Percentiles rank a stretch among this genome's conserved stretches.
These are phyloP conservation scores for Hemileccinum impolitum DNA, from an alignment of 768 basidiomycete species.

Conservation along the genomic window DNA sequence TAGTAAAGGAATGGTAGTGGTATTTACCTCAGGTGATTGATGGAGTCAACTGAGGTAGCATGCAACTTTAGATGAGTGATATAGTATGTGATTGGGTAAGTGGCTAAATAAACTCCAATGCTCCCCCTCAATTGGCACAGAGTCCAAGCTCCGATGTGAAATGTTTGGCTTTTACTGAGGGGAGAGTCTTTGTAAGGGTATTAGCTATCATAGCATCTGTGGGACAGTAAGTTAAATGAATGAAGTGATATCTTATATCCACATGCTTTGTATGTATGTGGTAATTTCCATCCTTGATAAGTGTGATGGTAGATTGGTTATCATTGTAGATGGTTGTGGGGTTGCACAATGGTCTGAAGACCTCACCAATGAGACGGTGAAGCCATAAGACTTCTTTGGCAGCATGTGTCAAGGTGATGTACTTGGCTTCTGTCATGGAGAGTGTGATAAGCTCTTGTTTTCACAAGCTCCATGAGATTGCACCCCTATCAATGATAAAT, in stretches of 20 bases:
- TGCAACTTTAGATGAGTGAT: too few relatives aligned
- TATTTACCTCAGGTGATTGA: too few relatives aligned
- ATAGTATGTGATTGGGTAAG: too few relatives aligned
- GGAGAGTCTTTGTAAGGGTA: slow-evolving; percentile 1
- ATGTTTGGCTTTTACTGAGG: not conserved
- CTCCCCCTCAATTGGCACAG: not conserved
- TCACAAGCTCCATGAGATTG: not conserved
- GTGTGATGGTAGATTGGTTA: not conserved
- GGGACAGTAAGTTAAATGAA: too few relatives aligned
- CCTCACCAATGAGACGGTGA: not conserved
- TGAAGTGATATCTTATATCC: too few relatives aligned
- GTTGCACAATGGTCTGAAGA: not conserved
- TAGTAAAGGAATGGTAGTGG: too few relatives aligned
- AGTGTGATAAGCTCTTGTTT: slow-evolving; percentile 1
- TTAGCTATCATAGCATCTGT: too few relatives aligned
- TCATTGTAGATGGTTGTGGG: not conserved
- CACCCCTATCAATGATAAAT: slow-evolving; percentile 1
- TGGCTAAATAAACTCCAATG: too few relatives aligned
- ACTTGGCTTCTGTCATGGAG: not conserved
- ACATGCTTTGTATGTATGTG: not conserved
- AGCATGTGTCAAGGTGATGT: not conserved
- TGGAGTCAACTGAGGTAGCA: too few relatives aligned
- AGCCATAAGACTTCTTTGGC: slow-evolving; percentile 3
- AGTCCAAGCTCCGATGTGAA: not conserved
- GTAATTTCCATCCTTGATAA: slow-evolving; percentile 1